Base-by-base conservation (phyloP, 1,284 basidiomycete species). In the Cutaneotrichosporon dermatis region DNA sequence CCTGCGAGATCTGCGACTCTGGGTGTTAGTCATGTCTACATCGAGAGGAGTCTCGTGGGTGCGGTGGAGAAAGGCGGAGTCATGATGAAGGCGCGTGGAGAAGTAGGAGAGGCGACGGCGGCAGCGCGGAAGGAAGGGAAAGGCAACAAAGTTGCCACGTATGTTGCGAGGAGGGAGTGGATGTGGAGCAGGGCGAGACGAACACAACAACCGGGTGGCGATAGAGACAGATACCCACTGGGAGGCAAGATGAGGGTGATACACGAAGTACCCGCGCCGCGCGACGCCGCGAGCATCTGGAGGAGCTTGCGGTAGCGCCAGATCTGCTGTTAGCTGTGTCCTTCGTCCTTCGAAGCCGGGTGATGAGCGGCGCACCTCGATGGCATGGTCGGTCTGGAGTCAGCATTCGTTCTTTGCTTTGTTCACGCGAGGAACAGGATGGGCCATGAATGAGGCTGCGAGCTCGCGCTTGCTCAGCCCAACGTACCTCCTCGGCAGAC, bases 251-350 rank as follows among this genome's bases (percentile, higher is more conserved):
- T 95, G 70, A 99, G 84, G 79, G 90, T 92, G 82, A 99, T 99
- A 95, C 99, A 99, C 71, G 92, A 96, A 60, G 95, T 99, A 68
- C 95, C 95, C 66, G 95, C 95, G 69, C 93, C 94, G 82, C 93
- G 86, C 65, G 93, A 91, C 54, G 87, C 82, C 76, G 95, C 90
- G 79, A 96, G 86, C 81, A 89, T 92, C 83, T 88, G 92, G 81
- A 95, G 92, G 79, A 97, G 90, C 83, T 97, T 98, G 83, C 96
- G 94, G 81, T 97, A 89, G 82, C 97, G 95, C 95, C 83, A 84
- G 66, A 83, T 79, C 75, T 82, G 59, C 8, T 15, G 35, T 46
- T 36, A 55, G 53, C n/a, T 9, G 35, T 34, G 48, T 33, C 13
- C 39, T 9, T 15, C 25, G 25, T 25, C 25, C 25, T 25, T 13